Evolutionary conservation across 495 filamentous ascomycete species (phyloP), one percentile per base, ranked within the genome.

Genomic region (Hyaloscypha finlandica): DNA sequence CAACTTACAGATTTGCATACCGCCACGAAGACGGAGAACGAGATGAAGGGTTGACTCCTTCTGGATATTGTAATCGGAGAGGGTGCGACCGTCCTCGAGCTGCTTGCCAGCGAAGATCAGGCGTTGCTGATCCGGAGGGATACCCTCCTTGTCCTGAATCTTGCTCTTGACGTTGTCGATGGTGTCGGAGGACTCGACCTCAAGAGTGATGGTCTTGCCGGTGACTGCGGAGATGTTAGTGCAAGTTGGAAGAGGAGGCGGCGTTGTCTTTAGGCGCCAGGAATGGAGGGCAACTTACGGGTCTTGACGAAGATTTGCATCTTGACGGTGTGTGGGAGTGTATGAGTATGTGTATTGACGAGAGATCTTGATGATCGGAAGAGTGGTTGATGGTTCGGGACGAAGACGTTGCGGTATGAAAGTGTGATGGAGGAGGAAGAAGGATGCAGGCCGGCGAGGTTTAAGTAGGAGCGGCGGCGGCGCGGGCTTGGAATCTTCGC

Each of bases 261-360:
- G 74, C 63, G 64, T 70, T 68, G 69, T 45, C 55, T 56, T 53
- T 37, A 64, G 67, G 69, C 68, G 61, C 57, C 51, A 32, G 39
- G 45, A 20, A 70, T 67, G 66, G 71, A 45, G 67, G 68, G 66
- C 61, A 69, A 90, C 90, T 90, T 83, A 94, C 91, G 85, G 71
- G 93, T 97, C 89, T 97, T 97, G 71, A 97, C 93, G 81, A 97
- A 97, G 85, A 97, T 96, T 85, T 97, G 93, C 93, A 97, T 97
- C 79, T 68, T 86, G 63, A 64, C 59, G 69, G 58, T 62, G 9
- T 59, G 32, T 12, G 45, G 32, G 30, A 12, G 22, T 58, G 42
- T 25, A 59, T 54, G 57, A 54, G 20, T 39, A 68, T 48, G 48
- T 25, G 61, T 62, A 69, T 68, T 60, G 57, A 71, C 31, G 51